A percentile compares a stretch with the other conserved stretches of the same genome.
These are phyloP conservation scores for Pneumocystis jirovecii DNA, from an alignment of 1,139 yeast genomes.

Conservation along the genomic window DNA sequence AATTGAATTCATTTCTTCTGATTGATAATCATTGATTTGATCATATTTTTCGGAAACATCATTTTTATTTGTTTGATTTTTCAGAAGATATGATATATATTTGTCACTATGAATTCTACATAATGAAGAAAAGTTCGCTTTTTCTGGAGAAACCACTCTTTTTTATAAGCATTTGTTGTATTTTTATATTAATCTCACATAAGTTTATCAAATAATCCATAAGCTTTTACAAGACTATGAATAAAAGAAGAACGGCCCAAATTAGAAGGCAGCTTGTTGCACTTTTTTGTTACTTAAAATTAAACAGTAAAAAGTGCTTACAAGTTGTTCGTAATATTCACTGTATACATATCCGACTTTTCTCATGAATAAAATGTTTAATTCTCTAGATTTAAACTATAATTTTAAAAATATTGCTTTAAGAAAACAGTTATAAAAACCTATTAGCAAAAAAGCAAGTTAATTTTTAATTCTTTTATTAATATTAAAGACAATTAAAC, in stretches of 20 bases:
- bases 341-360: slow-evolving; percentile 21
- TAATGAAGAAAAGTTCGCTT: slow-evolving; percentile 15
- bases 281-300: slow-evolving; percentile 17
- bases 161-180: background rate
- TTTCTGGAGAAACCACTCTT: background rate
- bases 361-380: background rate
- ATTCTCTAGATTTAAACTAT: background rate
- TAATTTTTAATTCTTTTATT: too few species aligned
- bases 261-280: background rate
- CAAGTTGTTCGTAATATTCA: slow-evolving; percentile 24
- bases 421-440: background rate
- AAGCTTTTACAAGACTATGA: slow-evolving; percentile 31
- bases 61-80: slow-evolving; percentile 19
- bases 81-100: slow-evolving; percentile 17
- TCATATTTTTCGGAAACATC: slow-evolving; percentile 18
- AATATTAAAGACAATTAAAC: too few species aligned
- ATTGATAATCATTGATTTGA: slow-evolving; percentile 11
- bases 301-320: slow-evolving; percentile 33
- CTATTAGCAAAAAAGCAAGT: too few species aligned
- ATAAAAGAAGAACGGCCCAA: slow-evolving; percentile 36
- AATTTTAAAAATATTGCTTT: background rate
- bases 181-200: slow-evolving; percentile 3
- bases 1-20: background rate
- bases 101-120: slow-evolving; percentile 22
- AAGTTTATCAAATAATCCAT: slow-evolving; percentile 23